phyloP scores from a whole-genome alignment of 2,329 filamentous ascomycete species.

The Penicillium concentricum region DNA sequence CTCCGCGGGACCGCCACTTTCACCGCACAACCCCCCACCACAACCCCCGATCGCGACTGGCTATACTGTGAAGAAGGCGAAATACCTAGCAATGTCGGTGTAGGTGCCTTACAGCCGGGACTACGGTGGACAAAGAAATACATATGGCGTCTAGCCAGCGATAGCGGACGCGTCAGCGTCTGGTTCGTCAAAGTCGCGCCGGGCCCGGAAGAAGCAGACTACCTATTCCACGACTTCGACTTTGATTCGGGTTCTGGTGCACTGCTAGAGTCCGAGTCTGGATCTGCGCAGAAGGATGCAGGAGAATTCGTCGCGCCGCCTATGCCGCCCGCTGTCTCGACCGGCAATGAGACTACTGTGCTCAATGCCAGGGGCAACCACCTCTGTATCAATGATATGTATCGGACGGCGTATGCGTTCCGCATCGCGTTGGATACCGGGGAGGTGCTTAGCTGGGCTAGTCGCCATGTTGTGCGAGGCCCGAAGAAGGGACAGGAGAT shows the following conservation, averaged over 20 bases:
- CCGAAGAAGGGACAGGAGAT: conserved; percentile 49
- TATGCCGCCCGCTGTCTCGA: conserved; percentile 18
- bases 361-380: conserved; percentile 43
- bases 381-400: conserved; percentile 49
- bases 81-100: conserved; percentile 30
- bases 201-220: conserved; percentile 37
- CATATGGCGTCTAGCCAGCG: conserved; percentile 40
- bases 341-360: conserved; percentile 24
- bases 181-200: conserved; percentile 45
- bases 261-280: not conserved
- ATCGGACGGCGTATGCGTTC: conserved; percentile 47
- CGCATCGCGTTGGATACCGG: conserved; percentile 31
- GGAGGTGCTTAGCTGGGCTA: conserved; percentile 43
- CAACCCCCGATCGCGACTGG: conserved; percentile 29
- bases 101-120: conserved; percentile 22
- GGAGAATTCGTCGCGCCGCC: conserved; percentile 26
- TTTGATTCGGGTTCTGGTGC: conserved; percentile 20
- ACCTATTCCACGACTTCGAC: conserved; percentile 46
- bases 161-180: conserved; percentile 37
- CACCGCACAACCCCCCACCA: conserved; percentile 21
- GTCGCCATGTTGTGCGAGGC: conserved; percentile 46
- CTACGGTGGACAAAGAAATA: conserved; percentile 45
- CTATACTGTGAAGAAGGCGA: conserved; percentile 46
- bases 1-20: conserved; percentile 44
- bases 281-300: conserved; percentile 2